Conservation (phyloP, 2,329 filamentous ascomycete species). For the Fusarium ambrosium region DNA sequence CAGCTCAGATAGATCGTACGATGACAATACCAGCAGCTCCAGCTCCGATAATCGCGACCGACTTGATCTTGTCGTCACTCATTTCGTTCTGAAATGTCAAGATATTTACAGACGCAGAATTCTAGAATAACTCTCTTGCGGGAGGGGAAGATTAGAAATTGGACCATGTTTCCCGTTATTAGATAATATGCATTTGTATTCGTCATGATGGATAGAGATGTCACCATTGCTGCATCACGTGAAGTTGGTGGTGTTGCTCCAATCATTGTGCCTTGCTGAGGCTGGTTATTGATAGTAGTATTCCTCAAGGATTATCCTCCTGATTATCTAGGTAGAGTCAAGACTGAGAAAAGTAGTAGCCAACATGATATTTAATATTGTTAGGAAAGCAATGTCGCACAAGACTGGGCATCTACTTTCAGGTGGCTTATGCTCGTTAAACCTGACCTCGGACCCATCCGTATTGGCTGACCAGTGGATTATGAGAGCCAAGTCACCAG, state of each 20-base stretch:
- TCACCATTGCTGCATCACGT: slow-evolving; percentile 30
- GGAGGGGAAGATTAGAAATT: neutral
- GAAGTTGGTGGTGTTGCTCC: neutral
- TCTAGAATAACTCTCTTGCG: neutral
- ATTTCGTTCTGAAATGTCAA: neutral
- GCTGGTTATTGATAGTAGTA: neutral
- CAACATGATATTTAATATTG: neutral
- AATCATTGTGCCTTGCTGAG: neutral
- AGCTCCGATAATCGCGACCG: slow-evolving; percentile 40
- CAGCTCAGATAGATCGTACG: too few species aligned
- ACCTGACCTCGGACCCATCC: neutral
- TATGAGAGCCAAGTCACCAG: neutral
- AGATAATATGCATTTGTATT: slow-evolving; percentile 13
- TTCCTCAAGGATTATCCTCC: neutral
- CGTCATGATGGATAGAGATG: slow-evolving; percentile 22
- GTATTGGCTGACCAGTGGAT: neutral
- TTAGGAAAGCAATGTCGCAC: neutral
- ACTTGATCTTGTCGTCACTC: slow-evolving; percentile 26
- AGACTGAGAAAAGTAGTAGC: neutral
- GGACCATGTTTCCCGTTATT: neutral
- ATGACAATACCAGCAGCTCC: slow-evolving; percentile 36
- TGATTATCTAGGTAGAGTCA: neutral
- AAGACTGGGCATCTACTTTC: neutral
- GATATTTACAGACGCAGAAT: neutral
- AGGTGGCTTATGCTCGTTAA: neutral